Percentiles rank a stretch among this genome's conserved stretches.
These are phyloP conservation scores for Colletotrichum orchidophilum DNA, from an alignment of 2,329 filamentous ascomycete species.

Conservation along the genomic window DNA sequence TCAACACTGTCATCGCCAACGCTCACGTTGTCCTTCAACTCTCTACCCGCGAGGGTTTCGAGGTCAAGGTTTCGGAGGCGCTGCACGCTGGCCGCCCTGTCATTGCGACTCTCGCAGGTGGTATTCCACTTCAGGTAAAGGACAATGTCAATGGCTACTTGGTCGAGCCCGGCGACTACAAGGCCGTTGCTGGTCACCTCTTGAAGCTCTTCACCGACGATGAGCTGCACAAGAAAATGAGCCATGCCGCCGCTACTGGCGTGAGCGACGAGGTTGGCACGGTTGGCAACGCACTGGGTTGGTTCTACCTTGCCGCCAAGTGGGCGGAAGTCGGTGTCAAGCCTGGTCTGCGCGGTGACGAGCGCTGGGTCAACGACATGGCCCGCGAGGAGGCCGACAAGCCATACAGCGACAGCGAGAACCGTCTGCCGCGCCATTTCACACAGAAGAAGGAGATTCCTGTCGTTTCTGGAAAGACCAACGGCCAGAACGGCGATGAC, in stretches of 20 bases:
- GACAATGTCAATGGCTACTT: slow-evolving; percentile 78
- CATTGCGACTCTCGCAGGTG: slow-evolving; percentile 79
- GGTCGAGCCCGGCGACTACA: slow-evolving; percentile 75
- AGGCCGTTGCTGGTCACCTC: slow-evolving; percentile 74
- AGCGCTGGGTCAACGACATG: slow-evolving; percentile 78
- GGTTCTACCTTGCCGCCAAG: slow-evolving; percentile 80
- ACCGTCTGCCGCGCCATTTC: slow-evolving; percentile 63
- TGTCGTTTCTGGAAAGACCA: background rate
- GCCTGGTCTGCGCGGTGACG: slow-evolving; percentile 63
- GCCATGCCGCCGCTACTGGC: slow-evolving; percentile 67
- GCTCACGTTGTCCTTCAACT: slow-evolving; percentile 80
- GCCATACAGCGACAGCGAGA: slow-evolving; percentile 68
- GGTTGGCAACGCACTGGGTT: slow-evolving; percentile 79
- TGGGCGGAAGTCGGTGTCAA: slow-evolving; percentile 63
- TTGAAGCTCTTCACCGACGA: slow-evolving; percentile 72
- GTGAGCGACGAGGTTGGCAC: slow-evolving; percentile 86
- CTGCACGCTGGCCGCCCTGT: slow-evolving; percentile 82
- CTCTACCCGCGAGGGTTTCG: slow-evolving; percentile 84
- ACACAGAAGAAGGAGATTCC: slow-evolving; percentile 43
- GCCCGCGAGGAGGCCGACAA: slow-evolving; percentile 71
- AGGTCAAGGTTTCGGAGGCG: slow-evolving; percentile 87
- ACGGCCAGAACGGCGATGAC: background rate
- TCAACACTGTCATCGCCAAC: slow-evolving; percentile 79
- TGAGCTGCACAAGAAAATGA: slow-evolving; percentile 73
- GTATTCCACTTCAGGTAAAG: slow-evolving; percentile 82